Percentiles rank a stretch among this genome's conserved stretches.
Evolutionary conservation across 371 early-diverging fungal genomes (phyloP).

Genomic region (Mortierella sp.): DNA sequence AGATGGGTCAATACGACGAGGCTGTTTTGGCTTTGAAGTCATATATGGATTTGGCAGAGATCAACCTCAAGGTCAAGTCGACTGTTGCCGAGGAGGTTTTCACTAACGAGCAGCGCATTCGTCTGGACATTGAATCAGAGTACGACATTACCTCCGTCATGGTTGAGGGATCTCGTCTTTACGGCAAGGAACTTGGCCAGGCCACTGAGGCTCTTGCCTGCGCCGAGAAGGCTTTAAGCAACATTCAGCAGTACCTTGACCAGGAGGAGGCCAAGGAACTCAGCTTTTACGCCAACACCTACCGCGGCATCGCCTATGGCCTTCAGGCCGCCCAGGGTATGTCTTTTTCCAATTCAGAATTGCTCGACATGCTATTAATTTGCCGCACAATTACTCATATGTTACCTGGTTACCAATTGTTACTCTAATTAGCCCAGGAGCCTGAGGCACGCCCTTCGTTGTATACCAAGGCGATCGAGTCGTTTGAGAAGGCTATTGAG

Average conservation of each 20-base stretch:
- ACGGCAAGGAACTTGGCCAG: slow-evolving; percentile 63
- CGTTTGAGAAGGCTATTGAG: slow-evolving; percentile 69
- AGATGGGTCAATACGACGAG: slow-evolving; percentile 82
- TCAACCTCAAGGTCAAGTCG: slow-evolving; percentile 47
- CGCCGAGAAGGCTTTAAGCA: slow-evolving; percentile 62
- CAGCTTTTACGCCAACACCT: slow-evolving; percentile 63
- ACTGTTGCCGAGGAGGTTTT: slow-evolving; percentile 24
- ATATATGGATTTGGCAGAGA: slow-evolving; percentile 72
- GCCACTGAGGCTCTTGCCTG: slow-evolving; percentile 66
- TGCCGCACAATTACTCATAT: too few species aligned
- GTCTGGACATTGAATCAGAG: slow-evolving; percentile 44
- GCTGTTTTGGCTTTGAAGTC: slow-evolving; percentile 78
- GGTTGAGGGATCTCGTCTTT: slow-evolving; percentile 64
- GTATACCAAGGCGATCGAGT: slow-evolving; percentile 75
- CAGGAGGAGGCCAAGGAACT: slow-evolving; percentile 41
- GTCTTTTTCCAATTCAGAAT: not conserved
- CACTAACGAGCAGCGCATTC: slow-evolving; percentile 49
- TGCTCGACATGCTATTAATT: too few species aligned
- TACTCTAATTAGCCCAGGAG: slow-evolving; percentile 65
- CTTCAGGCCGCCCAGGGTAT: slow-evolving; percentile 74
- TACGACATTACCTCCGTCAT: slow-evolving; percentile 61
- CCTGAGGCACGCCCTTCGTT: slow-evolving; percentile 74
- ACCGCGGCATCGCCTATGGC: slow-evolving; percentile 73
- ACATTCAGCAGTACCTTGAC: slow-evolving; percentile 51
- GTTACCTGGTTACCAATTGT: too few species aligned